Evolutionary conservation across 1,284 basidiomycete species (phyloP), one percentile per base, ranked within the genome.

Genomic region (Mycena sp.): DNA sequence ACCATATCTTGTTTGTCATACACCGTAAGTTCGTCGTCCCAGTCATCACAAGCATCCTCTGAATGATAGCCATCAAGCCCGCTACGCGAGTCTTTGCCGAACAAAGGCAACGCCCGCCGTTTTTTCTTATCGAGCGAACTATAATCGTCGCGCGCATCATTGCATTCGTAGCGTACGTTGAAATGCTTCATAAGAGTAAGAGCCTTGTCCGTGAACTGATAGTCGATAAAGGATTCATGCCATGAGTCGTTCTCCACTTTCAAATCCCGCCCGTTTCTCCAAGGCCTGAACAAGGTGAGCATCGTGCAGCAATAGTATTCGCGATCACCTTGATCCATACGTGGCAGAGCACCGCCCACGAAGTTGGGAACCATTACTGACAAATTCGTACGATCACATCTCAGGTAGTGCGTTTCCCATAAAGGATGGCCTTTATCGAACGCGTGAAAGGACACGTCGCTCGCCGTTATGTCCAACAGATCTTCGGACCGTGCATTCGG

Each of bases 231-330:
- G 20, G 48, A 18, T 14, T 50, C 48, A 10, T 50, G 13, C 48
- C 48, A 50, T 4, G 48, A 18, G 20, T 50, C 48, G 5, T n/a
- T 8, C 6, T 7, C 48, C 3, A n/a, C 4, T n/a, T n/a, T 50
- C 3, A 50, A n/a, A n/a, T 50, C 48, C 16, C 18, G 5, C 2
- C 48, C 48, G 8, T 5, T 7, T 50, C 48, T 50, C 48, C 48
- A 50, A 20, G 48, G 48, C 20, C n/a, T 50, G 48, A 50, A 80
- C 14, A 81, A 70, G 0, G 77, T 76, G 1, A 81, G 66, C 79
- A 81, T 81, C 9, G 77, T 78, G 9, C 48, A 39, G 54, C 78
- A 80, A 54, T 81, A 80, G 50, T 65, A 76, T 65, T 80, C 76
- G 9, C 74, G 37, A 52, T 80, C 77, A 8, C 77, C 78, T 52